A percentile compares a stretch with the other conserved stretches of the same genome.
phyloP scores from a whole-genome alignment of 1,284 basidiomycete genomes.

The Vanrija humicola region DNA sequence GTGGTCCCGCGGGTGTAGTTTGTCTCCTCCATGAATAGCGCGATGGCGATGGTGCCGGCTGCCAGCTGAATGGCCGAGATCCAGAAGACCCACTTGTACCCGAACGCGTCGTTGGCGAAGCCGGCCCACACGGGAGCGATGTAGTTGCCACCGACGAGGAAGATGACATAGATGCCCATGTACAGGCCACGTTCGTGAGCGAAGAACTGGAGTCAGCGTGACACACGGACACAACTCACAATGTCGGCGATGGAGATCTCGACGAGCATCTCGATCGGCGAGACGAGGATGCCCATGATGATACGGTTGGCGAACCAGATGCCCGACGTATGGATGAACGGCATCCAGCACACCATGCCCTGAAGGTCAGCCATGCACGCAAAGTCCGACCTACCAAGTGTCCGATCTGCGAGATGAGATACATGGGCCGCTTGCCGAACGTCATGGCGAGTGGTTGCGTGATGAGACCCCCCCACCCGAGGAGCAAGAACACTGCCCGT shows the following conservation, averaged over 20 bases:
- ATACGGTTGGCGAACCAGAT: conserved; percentile 23
- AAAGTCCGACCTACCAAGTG: not conserved
- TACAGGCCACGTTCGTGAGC: conserved; percentile 24
- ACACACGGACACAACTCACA: not conserved
- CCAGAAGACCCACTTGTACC: conserved; percentile 23
- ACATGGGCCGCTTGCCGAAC: conserved; percentile 25
- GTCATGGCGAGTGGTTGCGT: conserved; percentile 23
- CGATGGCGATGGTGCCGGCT: conserved; percentile 7
- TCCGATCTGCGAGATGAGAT: conserved; percentile 10
- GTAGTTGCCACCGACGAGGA: conserved; percentile 14
- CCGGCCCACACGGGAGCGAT: conserved; percentile 17
- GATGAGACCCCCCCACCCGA: conserved; percentile 26
- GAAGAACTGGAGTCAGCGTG: conserved; percentile 5
- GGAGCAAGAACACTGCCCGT: conserved; percentile 19
- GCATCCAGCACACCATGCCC: conserved; percentile 18
- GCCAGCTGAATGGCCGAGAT: conserved; percentile 13
- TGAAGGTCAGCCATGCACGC: not conserved
- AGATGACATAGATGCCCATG: conserved; percentile 18
- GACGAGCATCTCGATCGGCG: conserved; percentile 24
- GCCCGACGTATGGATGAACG: conserved; percentile 10
- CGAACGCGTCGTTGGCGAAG: conserved; percentile 18
- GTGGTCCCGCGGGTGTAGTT: conserved; percentile 22
- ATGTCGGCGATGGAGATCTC: conserved; percentile 8
- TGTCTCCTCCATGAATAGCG: conserved; percentile 25
- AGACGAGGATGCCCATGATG: conserved; percentile 15